phyloP scores from a whole-genome alignment of 176 grass and related monocot species.

The Secale cereale region DNA sequence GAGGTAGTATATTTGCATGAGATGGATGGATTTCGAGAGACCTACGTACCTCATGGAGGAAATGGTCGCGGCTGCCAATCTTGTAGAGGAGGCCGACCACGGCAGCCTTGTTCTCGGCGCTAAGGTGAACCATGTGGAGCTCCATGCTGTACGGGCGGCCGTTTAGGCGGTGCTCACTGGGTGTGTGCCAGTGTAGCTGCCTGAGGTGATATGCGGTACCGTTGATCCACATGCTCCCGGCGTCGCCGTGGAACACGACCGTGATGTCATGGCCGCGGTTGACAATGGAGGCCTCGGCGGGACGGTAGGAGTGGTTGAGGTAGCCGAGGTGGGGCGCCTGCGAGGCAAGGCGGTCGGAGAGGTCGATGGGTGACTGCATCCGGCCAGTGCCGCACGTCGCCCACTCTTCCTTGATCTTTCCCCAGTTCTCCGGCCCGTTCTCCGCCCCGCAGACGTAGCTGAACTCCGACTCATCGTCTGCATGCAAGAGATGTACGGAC shows the following conservation, averaged over 20 bases:
- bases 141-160: conserved; percentile 48
- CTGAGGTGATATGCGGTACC: conserved; percentile 43
- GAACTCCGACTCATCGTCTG: conserved; percentile 58
- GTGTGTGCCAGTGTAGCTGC: conserved; percentile 77
- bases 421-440: conserved; percentile 67
- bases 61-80: conserved; percentile 25
- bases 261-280: conserved; percentile 73
- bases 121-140: conserved; percentile 73
- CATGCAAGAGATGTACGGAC: not conserved
- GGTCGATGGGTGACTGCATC: conserved; percentile 74
- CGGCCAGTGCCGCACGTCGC: conserved; percentile 36
- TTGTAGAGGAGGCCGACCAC: conserved; percentile 59
- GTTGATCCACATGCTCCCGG: conserved; percentile 54
- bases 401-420: conserved; percentile 53
- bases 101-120: conserved; percentile 30
- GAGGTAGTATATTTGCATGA: too few species aligned
- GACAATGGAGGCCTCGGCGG: conserved; percentile 37
- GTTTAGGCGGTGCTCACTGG: conserved; percentile 67
- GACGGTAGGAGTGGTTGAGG: conserved; percentile 44
- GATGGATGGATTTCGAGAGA: too few species aligned
- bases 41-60: conserved; percentile 34
- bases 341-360: conserved; percentile 26
- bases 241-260: conserved; percentile 36
- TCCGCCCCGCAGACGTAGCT: conserved; percentile 21
- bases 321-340: conserved; percentile 22